Evolutionary conservation across 2,329 filamentous ascomycete species (phyloP).

Genomic region (Beauveria asiatica): DNA sequence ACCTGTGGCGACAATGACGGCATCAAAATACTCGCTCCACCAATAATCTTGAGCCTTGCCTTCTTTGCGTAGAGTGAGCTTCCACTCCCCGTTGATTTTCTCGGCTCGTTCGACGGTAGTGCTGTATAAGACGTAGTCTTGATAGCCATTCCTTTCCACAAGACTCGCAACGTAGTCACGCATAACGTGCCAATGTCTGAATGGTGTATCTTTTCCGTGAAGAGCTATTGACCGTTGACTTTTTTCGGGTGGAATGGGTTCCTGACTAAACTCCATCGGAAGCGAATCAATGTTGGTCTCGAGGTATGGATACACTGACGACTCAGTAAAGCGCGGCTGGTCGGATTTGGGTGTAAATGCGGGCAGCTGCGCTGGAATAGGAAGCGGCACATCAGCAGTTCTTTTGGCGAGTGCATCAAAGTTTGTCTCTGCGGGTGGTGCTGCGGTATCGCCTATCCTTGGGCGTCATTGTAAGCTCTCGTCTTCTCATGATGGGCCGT

Average conservation of each 20-base stretch:
- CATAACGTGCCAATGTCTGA: slow-evolving; percentile 52
- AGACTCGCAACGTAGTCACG: slow-evolving; percentile 45
- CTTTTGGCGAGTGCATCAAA: background rate
- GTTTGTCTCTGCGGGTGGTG: background rate
- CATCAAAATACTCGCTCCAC: slow-evolving; percentile 56
- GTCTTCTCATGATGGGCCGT: too few species aligned
- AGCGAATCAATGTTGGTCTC: slow-evolving; percentile 55
- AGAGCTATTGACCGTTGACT: slow-evolving; percentile 22
- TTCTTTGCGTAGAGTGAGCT: slow-evolving; percentile 36
- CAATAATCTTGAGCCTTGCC: slow-evolving; percentile 41
- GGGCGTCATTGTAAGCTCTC: background rate
- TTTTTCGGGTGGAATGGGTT: slow-evolving; percentile 37
- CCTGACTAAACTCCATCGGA: slow-evolving; percentile 53
- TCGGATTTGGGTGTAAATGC: slow-evolving; percentile 31
- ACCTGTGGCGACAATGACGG: slow-evolving; percentile 50
- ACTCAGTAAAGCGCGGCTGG: slow-evolving; percentile 45
- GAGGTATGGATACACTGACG: slow-evolving; percentile 53
- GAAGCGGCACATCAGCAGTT: slow-evolving; percentile 37
- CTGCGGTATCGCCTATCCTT: background rate
- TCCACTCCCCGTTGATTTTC: slow-evolving; percentile 42
- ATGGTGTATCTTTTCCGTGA: slow-evolving; percentile 51
- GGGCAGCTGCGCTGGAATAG: slow-evolving; percentile 40
- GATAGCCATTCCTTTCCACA: slow-evolving; percentile 43
- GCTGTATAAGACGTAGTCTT: slow-evolving; percentile 42
- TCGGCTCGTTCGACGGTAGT: slow-evolving; percentile 54